Percentiles rank a stretch among this genome's conserved stretches.
Evolutionary conservation across 208 protist genomes (phyloP).

Genomic region (Porcisia hertigi): DNA sequence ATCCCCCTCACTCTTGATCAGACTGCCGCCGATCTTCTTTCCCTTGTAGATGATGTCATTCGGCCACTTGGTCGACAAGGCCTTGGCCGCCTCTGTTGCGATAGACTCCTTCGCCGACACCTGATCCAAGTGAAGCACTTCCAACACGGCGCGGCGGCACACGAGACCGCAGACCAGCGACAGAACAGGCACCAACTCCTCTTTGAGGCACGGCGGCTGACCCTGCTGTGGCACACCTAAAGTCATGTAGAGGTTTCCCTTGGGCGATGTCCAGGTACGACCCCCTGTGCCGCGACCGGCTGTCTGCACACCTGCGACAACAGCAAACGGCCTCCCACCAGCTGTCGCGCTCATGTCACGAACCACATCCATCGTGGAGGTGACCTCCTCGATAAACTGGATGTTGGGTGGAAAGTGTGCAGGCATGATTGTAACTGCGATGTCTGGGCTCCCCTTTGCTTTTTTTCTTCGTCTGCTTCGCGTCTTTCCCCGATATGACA

Average conservation of each 20-base stretch:
- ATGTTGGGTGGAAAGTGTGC: slow-evolving; percentile 30
- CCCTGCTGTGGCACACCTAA: slow-evolving; percentile 43
- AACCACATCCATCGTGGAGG: slow-evolving; percentile 68
- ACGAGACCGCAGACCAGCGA: slow-evolving; percentile 62
- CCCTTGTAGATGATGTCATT: slow-evolving; percentile 70
- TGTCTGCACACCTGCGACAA: slow-evolving; percentile 54
- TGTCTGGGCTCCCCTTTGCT: too few relatives aligned
- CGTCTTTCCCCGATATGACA: too few relatives aligned
- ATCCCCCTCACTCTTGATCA: slow-evolving; percentile 46
- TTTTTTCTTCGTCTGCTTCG: too few relatives aligned
- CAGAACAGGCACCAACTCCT: slow-evolving; percentile 50
- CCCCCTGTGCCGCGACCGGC: slow-evolving; percentile 59
- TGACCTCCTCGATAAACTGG: slow-evolving; percentile 43
- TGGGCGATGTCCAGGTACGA: slow-evolving; percentile 64
- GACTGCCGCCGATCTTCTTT: slow-evolving; percentile 68
- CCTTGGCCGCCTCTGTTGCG: slow-evolving; percentile 9
- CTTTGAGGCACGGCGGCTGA: slow-evolving; percentile 15
- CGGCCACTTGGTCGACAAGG: slow-evolving; percentile 70
- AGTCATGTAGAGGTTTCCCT: slow-evolving; percentile 80
- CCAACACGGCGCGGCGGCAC: slow-evolving; percentile 41
- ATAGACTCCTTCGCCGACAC: slow-evolving; percentile 1
- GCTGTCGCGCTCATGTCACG: slow-evolving; percentile 32
- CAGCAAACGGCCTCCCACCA: slow-evolving; percentile 38
- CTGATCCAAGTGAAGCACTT: slow-evolving; percentile 29
- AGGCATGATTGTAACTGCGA: slow-evolving; percentile 1